Conservation (phyloP, 1,284 basidiomycete species). For the Quambalaria eucalypti region DNA sequence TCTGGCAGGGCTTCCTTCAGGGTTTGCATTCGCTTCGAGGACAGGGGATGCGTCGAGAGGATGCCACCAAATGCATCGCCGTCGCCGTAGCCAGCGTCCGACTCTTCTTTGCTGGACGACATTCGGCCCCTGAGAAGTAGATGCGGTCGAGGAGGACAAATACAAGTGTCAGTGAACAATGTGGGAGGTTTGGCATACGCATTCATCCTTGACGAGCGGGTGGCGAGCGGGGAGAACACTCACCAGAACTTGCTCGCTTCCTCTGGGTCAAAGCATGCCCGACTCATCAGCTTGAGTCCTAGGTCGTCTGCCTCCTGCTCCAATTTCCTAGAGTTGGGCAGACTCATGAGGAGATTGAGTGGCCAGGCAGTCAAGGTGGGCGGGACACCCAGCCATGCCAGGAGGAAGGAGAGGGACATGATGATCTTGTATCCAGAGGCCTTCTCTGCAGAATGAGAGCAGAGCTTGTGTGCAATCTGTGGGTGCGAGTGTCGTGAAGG, state of each 20-base stretch:
- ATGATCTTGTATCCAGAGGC: slow-evolving; percentile 39
- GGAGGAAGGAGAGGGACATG: slow-evolving; percentile 14
- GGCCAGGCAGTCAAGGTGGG: slow-evolving; percentile 38
- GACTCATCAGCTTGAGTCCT: neutral
- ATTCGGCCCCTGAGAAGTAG: no score
- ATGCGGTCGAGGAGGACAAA: no score
- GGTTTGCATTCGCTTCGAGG: neutral
- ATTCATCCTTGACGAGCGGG: no score
- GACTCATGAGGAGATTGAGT: slow-evolving; percentile 57
- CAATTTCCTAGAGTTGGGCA: slow-evolving; percentile 73
- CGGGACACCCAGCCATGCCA: slow-evolving; percentile 30
- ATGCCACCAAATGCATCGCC: no score
- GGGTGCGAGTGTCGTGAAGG: neutral
- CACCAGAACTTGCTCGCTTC: neutral
- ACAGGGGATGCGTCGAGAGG: neutral
- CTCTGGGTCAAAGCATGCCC: neutral
- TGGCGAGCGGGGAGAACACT: no score
- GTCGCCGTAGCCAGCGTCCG: no score
- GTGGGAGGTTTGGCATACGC: no score
- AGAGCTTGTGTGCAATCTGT: slow-evolving; percentile 73
- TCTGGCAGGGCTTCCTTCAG: neutral
- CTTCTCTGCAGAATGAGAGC: slow-evolving; percentile 34
- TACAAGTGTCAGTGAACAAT: no score
- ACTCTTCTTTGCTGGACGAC: no score
- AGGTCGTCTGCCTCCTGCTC: slow-evolving; percentile 65